Evolutionary conservation across 176 grass and related monocot genomes (phyloP).

Genomic region (Poa annua): DNA sequence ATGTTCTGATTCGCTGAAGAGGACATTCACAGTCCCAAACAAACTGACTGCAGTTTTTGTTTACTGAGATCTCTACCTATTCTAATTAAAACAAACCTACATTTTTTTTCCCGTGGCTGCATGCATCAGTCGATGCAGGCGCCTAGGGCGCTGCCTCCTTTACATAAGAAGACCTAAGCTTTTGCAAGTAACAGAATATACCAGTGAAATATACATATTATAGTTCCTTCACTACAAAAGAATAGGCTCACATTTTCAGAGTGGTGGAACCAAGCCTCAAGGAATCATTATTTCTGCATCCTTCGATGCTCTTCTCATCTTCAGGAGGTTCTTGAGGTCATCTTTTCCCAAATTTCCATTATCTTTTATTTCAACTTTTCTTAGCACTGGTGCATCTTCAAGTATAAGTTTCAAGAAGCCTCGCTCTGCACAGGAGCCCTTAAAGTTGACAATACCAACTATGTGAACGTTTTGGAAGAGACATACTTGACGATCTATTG

Average conservation of each 20-base stretch:
- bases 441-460: conserved; percentile 29
- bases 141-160: neutral
- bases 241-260: neutral
- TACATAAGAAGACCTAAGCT: neutral
- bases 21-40: neutral
- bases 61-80: conserved; percentile 2
- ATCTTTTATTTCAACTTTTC: conserved; percentile 1
- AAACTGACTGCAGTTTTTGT: neutral
- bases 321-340: conserved; percentile 38
- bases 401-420: conserved; percentile 40
- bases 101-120: neutral
- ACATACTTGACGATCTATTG: conserved; percentile 1
- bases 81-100: neutral
- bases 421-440: conserved; percentile 12
- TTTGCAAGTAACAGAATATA: conserved; percentile 14
- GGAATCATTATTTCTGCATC: conserved; percentile 30
- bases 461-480: conserved; percentile 39
- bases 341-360: conserved; percentile 13
- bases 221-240: conserved; percentile 19
- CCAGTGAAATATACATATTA: neutral
- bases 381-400: conserved; percentile 28
- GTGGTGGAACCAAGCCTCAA: conserved; percentile 3
- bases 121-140: neutral
- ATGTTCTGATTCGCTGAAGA: conserved; percentile 8
- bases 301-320: conserved; percentile 46